These are phyloP conservation scores for Mycotypha africana DNA, from an alignment of 371 early-diverging fungal species.

Conservation along the genomic window DNA sequence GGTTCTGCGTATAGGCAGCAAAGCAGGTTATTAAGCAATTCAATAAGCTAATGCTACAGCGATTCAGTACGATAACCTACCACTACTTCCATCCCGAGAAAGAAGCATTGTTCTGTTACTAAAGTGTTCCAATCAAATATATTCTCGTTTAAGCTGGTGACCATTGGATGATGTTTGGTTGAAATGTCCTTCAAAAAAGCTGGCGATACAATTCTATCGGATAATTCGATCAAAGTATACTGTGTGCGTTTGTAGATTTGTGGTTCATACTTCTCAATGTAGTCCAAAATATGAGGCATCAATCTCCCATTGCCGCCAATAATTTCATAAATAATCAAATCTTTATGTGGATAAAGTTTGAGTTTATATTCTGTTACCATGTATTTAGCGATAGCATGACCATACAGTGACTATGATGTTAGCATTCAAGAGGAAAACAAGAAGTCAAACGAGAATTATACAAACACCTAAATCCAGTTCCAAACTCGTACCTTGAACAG, in stretches of 20 bases:
- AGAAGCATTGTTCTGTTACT: slow-evolving; percentile 76
- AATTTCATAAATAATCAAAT: slow-evolving; percentile 89
- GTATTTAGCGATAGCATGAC: slow-evolving; percentile 87
- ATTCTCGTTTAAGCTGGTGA: slow-evolving; percentile 80
- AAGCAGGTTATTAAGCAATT: no score
- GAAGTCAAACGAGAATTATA: no score
- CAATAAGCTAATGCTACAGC: no score
- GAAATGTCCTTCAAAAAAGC: slow-evolving; percentile 22
- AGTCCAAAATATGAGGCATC: slow-evolving; percentile 90
- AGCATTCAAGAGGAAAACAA: background rate
- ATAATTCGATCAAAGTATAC: slow-evolving; percentile 92
- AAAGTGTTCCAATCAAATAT: slow-evolving; percentile 87
- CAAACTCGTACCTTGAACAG: slow-evolving; percentile 71
- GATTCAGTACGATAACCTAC: slow-evolving; percentile 49
- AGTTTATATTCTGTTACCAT: slow-evolving; percentile 76
- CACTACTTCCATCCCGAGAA: slow-evolving; percentile 91
- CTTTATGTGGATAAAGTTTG: slow-evolving; percentile 50
- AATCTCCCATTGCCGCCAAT: slow-evolving; percentile 97
- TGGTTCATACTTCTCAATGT: slow-evolving; percentile 71
- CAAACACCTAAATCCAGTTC: no score
- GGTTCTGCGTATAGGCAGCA: slow-evolving; percentile 64
- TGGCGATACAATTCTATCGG: slow-evolving; percentile 33
- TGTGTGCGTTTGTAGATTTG: slow-evolving; percentile 70
- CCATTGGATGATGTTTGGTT: slow-evolving; percentile 39
- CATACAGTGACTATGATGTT: slow-evolving; percentile 74